phyloP scores from a whole-genome alignment of 805 yeast genomes.

The Dipodascopsis uninucleata region DNA sequence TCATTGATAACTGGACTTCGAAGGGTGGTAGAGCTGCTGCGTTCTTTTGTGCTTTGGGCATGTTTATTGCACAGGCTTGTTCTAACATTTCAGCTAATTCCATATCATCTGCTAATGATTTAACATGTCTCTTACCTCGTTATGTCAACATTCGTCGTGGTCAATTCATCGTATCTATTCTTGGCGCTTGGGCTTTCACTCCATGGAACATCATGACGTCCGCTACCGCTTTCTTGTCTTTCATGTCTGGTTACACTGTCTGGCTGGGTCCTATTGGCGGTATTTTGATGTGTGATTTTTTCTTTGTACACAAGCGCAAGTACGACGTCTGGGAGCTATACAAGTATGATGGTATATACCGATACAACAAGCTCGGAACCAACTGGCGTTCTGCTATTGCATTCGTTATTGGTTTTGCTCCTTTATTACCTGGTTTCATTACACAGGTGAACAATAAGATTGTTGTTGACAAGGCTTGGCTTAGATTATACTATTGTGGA shows the following conservation, averaged over 20 bases:
- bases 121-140: conserved; percentile 47
- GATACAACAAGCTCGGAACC: conserved; percentile 43
- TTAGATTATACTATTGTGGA: conserved; percentile 17
- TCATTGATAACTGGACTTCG: conserved; percentile 40
- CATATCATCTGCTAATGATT: conserved; percentile 49
- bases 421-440: conserved; percentile 31
- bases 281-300: conserved; percentile 41
- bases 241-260: conserved; percentile 40
- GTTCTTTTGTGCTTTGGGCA: conserved; percentile 42
- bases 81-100: conserved; percentile 44
- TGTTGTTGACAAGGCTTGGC: conserved; percentile 37
- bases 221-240: conserved; percentile 38
- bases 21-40: conserved; percentile 47
- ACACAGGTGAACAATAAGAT: conserved; percentile 25
- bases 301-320: conserved; percentile 40
- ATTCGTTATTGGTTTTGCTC: conserved; percentile 33
- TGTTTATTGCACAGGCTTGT: conserved; percentile 38
- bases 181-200: conserved; percentile 38
- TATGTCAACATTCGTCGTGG: conserved; percentile 47
- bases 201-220: conserved; percentile 44
- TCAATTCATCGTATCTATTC: conserved; percentile 33
- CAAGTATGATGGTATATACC: conserved; percentile 38
- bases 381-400: conserved; percentile 44
- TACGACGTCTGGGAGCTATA: conserved; percentile 44
- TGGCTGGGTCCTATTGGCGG: conserved; percentile 43